These are phyloP conservation scores for Fusarium nelsonii DNA, from an alignment of 2,329 filamentous ascomycete species.

Conservation along the genomic window DNA sequence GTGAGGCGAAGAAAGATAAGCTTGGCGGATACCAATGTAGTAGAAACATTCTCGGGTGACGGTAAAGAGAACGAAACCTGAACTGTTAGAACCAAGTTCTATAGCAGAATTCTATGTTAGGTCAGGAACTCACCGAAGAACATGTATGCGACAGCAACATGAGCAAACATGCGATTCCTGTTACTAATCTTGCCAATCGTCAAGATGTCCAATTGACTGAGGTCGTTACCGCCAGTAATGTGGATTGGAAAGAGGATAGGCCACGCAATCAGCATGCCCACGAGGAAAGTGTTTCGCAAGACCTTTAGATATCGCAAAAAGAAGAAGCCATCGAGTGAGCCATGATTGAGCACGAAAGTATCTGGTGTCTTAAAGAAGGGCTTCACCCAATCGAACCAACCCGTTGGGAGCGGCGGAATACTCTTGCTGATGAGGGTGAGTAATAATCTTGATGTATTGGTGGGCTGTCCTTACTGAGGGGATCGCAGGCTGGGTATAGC, in stretches of 20 bases:
- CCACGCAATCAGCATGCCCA: constrained; percentile 87
- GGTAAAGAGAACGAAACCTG: constrained; percentile 88
- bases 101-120: neutral
- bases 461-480: constrained; percentile 50
- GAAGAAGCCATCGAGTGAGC: constrained; percentile 91
- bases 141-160: constrained; percentile 82
- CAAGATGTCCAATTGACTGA: constrained; percentile 79
- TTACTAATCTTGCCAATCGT: constrained; percentile 80
- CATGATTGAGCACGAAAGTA: constrained; percentile 86
- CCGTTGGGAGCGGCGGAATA: constrained; percentile 69
- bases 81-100: constrained; percentile 5
- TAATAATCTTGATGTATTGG: constrained; percentile 24
- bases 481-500: constrained; percentile 63
- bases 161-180: constrained; percentile 78
- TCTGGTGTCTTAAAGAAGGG: constrained; percentile 78
- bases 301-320: constrained; percentile 79
- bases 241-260: constrained; percentile 90
- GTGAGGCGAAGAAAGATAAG: constrained; percentile 86
- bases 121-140: constrained; percentile 65
- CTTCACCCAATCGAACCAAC: constrained; percentile 75
- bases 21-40: constrained; percentile 93
- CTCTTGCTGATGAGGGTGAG: constrained; percentile 60
- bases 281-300: constrained; percentile 85
- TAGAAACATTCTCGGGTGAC: constrained; percentile 90
- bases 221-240: constrained; percentile 77